phyloP scores from a whole-genome alignment of 306 rosid genomes.

The Coriaria nepalensis region DNA sequence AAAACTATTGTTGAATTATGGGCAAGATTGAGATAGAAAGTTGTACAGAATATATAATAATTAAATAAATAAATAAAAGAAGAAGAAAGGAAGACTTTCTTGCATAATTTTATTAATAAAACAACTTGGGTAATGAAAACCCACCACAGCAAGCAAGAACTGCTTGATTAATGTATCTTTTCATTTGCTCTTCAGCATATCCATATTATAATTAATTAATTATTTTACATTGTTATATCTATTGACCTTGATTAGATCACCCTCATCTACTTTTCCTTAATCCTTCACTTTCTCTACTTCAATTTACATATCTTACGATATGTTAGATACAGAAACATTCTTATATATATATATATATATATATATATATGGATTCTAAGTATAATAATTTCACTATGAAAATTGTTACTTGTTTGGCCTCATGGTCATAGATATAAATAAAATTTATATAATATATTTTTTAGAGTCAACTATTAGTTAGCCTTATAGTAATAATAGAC shows the following conservation, averaged over 20 bases:
- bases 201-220: not conserved
- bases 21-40: too few species aligned
- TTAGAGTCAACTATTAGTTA: too few species aligned
- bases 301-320: too few species aligned
- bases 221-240: not conserved
- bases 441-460: too few species aligned
- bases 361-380: not conserved
- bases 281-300: too few species aligned
- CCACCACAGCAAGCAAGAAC: constrained; percentile 11
- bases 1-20: not conserved
- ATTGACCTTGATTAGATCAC: constrained; percentile 2
- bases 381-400: not conserved
- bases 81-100: constrained; percentile 13
- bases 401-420: too few species aligned
- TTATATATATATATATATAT: not conserved
- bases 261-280: not conserved
- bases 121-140: constrained; percentile 16
- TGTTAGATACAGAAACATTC: too few species aligned
- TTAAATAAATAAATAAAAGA: constrained; percentile 3
- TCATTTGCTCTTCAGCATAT: constrained; percentile 1
- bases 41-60: not conserved
- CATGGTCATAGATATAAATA: too few species aligned
- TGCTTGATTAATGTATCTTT: constrained; percentile 8
- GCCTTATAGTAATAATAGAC: too few species aligned
- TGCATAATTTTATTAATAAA: constrained; percentile 9